Evolutionary conservation across 345 rosid genomes (phyloP).

Genomic region (Murraya koenigii): DNA sequence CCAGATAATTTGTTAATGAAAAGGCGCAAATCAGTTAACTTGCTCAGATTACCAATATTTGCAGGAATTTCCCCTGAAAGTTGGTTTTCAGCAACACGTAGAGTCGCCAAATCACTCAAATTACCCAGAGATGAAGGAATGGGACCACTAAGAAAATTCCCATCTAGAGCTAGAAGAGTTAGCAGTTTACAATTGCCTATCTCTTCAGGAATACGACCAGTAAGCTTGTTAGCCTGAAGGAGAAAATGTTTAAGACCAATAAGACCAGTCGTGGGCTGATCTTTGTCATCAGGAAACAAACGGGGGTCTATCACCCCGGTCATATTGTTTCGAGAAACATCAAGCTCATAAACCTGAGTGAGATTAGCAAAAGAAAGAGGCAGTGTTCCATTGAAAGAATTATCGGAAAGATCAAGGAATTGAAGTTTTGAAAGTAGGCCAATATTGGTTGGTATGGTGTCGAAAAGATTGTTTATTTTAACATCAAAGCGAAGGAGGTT

Average conservation of each 20-base stretch:
- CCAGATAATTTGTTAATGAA: constrained; percentile 21
- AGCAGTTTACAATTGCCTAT: constrained; percentile 13
- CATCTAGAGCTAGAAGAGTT: neutral
- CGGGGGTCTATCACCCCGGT: neutral
- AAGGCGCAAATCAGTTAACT: constrained; percentile 20
- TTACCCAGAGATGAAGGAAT: constrained; percentile 18
- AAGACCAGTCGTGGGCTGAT: neutral
- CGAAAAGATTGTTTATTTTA: constrained; percentile 15
- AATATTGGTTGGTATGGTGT: constrained; percentile 23
- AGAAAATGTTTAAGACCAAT: constrained; percentile 5
- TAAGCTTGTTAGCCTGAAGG: constrained; percentile 1
- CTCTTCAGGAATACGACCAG: constrained; percentile 12
- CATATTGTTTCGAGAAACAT: constrained; percentile 24
- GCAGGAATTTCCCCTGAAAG: constrained; percentile 22
- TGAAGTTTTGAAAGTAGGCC: constrained; percentile 24
- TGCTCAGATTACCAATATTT: constrained; percentile 12
- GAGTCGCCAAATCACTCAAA: constrained; percentile 13
- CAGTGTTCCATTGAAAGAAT: constrained; percentile 16
- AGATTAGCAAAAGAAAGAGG: constrained; percentile 27
- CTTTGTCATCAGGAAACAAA: constrained; percentile 8
- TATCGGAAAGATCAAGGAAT: constrained; percentile 23
- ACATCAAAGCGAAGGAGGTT: constrained; percentile 24
- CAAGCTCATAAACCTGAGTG: constrained; percentile 30
- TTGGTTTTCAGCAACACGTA: constrained; percentile 9
- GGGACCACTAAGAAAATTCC: constrained; percentile 10